Evolutionary conservation across 345 rosid genomes (phyloP).

Genomic region (Aurinia saxatilis): DNA sequence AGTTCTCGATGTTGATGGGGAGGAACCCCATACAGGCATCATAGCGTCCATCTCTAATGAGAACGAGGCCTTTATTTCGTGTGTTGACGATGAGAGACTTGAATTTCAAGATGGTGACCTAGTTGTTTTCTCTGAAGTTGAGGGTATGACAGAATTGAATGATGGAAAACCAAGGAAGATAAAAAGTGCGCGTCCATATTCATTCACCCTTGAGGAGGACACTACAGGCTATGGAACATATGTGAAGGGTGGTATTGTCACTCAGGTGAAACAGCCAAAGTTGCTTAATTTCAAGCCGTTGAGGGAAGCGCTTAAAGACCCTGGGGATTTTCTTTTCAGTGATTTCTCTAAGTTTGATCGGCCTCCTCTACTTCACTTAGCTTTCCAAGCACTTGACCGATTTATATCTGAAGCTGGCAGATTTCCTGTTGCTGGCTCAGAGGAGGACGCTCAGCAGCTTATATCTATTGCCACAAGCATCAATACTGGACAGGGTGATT

Average conservation of each 20-base stretch:
- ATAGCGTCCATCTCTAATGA: slow-evolving; percentile 93
- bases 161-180: slow-evolving; percentile 95
- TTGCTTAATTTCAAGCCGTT: slow-evolving; percentile 76
- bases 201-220: slow-evolving; percentile 89
- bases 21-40: slow-evolving; percentile 92
- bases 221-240: slow-evolving; percentile 54
- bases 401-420: slow-evolving; percentile 60
- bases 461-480: slow-evolving; percentile 52
- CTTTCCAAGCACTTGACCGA: slow-evolving; percentile 90
- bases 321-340: slow-evolving; percentile 92
- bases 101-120: slow-evolving; percentile 96
- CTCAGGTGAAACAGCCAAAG: slow-evolving; percentile 91
- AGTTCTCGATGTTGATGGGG: slow-evolving; percentile 90
- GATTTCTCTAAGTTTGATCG: slow-evolving; percentile 93
- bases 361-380: slow-evolving; percentile 85
- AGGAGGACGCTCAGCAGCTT: slow-evolving; percentile 80
- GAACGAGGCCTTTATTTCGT: slow-evolving; percentile 73
- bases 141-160: slow-evolving; percentile 88
- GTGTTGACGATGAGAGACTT: slow-evolving; percentile 96
- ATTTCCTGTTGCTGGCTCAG: slow-evolving; percentile 85
- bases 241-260: slow-evolving; percentile 91
- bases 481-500: slow-evolving; percentile 68
- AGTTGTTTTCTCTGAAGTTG: slow-evolving; percentile 93
- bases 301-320: slow-evolving; percentile 80
- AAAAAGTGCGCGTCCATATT: slow-evolving; percentile 75